phyloP scores from a whole-genome alignment of 2,329 filamentous ascomycete species.

The Blumeriella jaapii region DNA sequence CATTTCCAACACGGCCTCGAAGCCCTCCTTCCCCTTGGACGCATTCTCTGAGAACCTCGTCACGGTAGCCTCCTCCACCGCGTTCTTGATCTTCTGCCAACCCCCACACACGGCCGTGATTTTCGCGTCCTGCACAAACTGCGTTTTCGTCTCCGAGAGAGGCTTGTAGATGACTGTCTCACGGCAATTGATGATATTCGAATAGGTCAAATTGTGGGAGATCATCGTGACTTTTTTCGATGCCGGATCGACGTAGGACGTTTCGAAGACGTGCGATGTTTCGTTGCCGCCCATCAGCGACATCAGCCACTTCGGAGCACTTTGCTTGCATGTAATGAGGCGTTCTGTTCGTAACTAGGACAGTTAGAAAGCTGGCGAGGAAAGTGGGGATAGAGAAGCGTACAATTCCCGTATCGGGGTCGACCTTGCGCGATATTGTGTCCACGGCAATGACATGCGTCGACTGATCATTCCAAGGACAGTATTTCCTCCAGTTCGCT shows the following conservation, averaged over 20 bases:
- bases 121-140: slow-evolving; percentile 80
- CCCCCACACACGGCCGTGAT: slow-evolving; percentile 91
- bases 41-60: slow-evolving; percentile 89
- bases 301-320: slow-evolving; percentile 70
- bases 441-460: slow-evolving; percentile 94
- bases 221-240: slow-evolving; percentile 91
- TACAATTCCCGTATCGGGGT: slow-evolving; percentile 54
- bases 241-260: slow-evolving; percentile 81
- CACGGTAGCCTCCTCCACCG: slow-evolving; percentile 85
- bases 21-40: slow-evolving; percentile 79
- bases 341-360: slow-evolving; percentile 57
- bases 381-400: slow-evolving; percentile 26
- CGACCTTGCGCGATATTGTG: slow-evolving; percentile 64
- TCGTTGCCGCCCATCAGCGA: slow-evolving; percentile 68
- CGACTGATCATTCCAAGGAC: slow-evolving; percentile 97
- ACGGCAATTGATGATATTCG: slow-evolving; percentile 79
- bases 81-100: slow-evolving; percentile 94
- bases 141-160: slow-evolving; percentile 45
- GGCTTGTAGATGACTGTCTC: slow-evolving; percentile 87
- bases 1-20: slow-evolving; percentile 90
- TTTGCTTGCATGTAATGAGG: slow-evolving; percentile 50
- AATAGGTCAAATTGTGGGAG: slow-evolving; percentile 87
- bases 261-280: slow-evolving; percentile 84
- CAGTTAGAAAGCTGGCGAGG: slow-evolving; percentile 6
- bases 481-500: slow-evolving; percentile 98